Evolutionary conservation across 2,329 filamentous ascomycete species (phyloP), one percentile per base, ranked within the genome.

Genomic region (Penicillium sp.): DNA sequence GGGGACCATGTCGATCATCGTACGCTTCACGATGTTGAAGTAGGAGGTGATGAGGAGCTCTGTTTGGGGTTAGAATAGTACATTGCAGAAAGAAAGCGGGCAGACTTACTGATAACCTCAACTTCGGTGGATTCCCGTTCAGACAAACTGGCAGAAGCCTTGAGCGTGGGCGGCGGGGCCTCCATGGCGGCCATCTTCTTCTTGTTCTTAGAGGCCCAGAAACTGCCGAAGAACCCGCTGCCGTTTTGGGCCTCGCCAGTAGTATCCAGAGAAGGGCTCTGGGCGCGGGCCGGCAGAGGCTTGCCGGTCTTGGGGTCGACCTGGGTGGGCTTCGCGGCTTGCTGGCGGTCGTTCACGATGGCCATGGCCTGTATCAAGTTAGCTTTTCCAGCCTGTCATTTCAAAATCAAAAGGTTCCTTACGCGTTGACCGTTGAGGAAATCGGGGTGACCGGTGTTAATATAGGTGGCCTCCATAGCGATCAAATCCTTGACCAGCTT

Each of bases 121-220:
- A 99, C 94, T 73, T 99, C 94, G 58, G 96, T 89, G 53, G 86
- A 87, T 73, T 99, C 94, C 55, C 94, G 90, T 76, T 99, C 94
- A 5, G 89, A 95, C 35, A 99, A 79, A 24, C 87, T 95, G 38
- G 94, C 92, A 3, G 90, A 95, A 30, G 94, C 94, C 79, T 96
- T 99, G 51, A 99, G 84, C 38, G 85, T 92, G 27, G 94, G 84
- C 56, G 94, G 94, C 35, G 94, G 94, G 13, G 94, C 81, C 72
- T 99, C 94, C 94, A 99, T 99, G 43, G 92, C 92, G n/a, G 94
- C 94, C 77, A 95, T 95, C 86, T 96, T 97, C 87, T 99, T 99
- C 86, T 97, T 99, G 79, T 97, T 99, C 84, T 97, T 99, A 69
- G 90, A 92, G 10, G 94, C 90, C 70, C 96, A 99, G 83, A 99